phyloP scores from a whole-genome alignment of 345 rosid species.

The Brassica incana region DNA sequence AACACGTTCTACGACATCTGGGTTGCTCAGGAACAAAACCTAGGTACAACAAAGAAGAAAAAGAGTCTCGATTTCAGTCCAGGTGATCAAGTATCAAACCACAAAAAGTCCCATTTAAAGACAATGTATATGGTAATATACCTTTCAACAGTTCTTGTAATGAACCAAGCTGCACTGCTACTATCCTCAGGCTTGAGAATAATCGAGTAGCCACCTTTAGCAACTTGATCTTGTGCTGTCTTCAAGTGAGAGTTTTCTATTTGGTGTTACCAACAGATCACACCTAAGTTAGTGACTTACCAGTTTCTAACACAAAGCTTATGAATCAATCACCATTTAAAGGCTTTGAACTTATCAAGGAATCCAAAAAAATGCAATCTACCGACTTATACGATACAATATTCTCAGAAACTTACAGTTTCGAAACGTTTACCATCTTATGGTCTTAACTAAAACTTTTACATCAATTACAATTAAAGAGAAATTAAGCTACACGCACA shows the following conservation, averaged over 20 bases:
- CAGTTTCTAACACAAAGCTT: no score
- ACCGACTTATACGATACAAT: neutral
- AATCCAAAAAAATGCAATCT: neutral
- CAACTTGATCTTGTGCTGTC: conserved; percentile 76
- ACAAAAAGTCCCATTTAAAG: neutral
- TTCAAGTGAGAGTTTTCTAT: conserved; percentile 81
- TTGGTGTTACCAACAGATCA: conserved; percentile 69
- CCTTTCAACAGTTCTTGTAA: conserved; percentile 83
- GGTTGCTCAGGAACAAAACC: no score
- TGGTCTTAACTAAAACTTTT: no score
- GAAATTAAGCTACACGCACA: no score
- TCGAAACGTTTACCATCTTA: no score
- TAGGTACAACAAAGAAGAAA: conserved; percentile 5
- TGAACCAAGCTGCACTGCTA: conserved; percentile 72
- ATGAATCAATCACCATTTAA: no score
- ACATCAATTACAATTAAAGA: no score
- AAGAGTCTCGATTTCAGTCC: neutral
- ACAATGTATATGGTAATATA: conserved; percentile 12
- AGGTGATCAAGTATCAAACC: no score
- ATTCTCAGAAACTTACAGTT: neutral
- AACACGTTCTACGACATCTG: no score
- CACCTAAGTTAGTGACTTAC: conserved; percentile 48
- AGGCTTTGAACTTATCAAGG: neutral
- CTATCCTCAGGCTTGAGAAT: conserved; percentile 64
- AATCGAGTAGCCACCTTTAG: conserved; percentile 89